Base-by-base conservation (phyloP, 352 stramenopile species). In the Globisporangium iwayamae region DNA sequence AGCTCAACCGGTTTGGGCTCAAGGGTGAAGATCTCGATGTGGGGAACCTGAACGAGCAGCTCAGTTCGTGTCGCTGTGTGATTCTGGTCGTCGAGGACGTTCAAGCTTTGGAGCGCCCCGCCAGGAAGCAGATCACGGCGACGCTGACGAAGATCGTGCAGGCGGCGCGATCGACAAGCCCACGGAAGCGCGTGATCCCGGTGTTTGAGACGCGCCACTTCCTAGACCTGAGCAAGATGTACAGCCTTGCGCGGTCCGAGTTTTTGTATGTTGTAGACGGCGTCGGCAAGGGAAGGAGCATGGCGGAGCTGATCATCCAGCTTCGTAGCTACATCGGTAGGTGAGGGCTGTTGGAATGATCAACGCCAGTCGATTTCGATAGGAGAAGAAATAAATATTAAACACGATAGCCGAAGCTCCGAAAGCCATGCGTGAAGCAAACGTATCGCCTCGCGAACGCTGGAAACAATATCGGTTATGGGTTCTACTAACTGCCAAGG, bases 161-260 rank as follows among this genome's bases (percentile, higher is more conserved):
- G 16, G 72, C 62, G n/a, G 70, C 73, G 3, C 67, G 74, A 20
- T 63, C 59, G 13, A n/a, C 68, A 3, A 66, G 28, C 16, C 72
- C 68, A 4, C 47, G 62, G 18, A 74, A 73, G 52, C 76, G 62
- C 11, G 79, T 93, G 32, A 73, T 88, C 9, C 81, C 83, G 0
- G 69, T 93, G 13, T 63, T 89, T 4, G 76, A 83, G 38, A 76
- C 81, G 22, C 58, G 43, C 30, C 84, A 92, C 56, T 87, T 87
- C 32, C 48, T 92, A 6, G 81, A 87, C 57, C 73, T 90, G 28
- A 90, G 81, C 70, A 88, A 90, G 51, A 71, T 90, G 65, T 92
- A 92, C 69, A 90, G 75, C 18, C 71, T 92, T 11, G 71, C 80
- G 28, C 74, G 79, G 45, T 90, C 83, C 7, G 71, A 85, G 38